Base-by-base conservation (phyloP, 2,329 filamentous ascomycete species). In the Epichloe uncinata region DNA sequence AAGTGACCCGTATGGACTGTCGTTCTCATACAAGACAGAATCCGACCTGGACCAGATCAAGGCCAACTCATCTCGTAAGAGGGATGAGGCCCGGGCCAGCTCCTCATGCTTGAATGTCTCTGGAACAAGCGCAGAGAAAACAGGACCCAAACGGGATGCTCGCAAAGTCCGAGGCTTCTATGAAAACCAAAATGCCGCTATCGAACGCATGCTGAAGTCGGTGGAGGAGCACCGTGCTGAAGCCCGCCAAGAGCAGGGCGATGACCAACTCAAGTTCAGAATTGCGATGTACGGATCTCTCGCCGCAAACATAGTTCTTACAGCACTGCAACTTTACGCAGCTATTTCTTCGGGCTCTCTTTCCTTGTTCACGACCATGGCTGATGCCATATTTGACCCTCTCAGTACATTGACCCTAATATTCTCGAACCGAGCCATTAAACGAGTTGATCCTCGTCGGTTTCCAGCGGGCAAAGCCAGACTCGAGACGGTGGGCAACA, bases 331-430 rank as follows among this genome's bases (percentile, higher is more conserved):
- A 67, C 72, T 96, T 37, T 98, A 94, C 63, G 93, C 84, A 42
- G 93, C 93, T 53, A 78, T 87, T 43, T 80, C 85, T 0, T 95
- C 90, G 0, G 82, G 85, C 44, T 96, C 89, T n/a, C 77, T 97
- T 36, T 95, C 91, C 5, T 81, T 98, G 44, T 96, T 97, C 71
- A 96, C 93, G 15, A 98, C 91, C 55, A 95, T 95, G 86, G 91
- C 90, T 15, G 93, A 98, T 67, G 82, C 90, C 47, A 75, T 97
- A 56, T 97, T 97, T 69, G 93, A 97, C 63, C 93, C 89, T 8
- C 63, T 94, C 60, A 91, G 85, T 61, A 96, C 95, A 61, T 65
- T 96, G 48, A 90, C 87, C 1, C 75, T 97, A 13, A 88, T 97
- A 51, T 67, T 95, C 37, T 88, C 85, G 53, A 85, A 90, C 66